A percentile compares a stretch with the other conserved stretches of the same genome.
Evolutionary conservation across 208 protist species (phyloP).

Genomic region (Angomonas ambiguus): DNA sequence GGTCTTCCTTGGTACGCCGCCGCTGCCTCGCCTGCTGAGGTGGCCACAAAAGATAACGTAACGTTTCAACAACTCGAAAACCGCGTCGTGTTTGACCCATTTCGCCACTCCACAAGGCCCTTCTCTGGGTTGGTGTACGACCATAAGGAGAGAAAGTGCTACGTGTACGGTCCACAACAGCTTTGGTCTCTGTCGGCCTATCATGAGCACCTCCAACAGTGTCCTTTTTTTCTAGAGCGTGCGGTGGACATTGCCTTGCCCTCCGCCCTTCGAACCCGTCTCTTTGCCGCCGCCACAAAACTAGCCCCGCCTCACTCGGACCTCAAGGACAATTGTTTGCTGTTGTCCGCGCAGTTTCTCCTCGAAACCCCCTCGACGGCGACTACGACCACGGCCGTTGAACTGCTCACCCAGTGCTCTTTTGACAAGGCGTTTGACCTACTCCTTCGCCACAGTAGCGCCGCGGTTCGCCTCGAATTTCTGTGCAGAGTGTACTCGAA

Average conservation of each 20-base stretch:
- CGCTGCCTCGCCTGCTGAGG: slow-evolving; percentile 7
- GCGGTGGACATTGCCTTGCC: slow-evolving; percentile 27
- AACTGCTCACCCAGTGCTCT: slow-evolving; percentile 55
- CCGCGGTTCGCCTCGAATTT: neutral
- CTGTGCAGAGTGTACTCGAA: neutral
- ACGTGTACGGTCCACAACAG: slow-evolving; percentile 41
- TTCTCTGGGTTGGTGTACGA: slow-evolving; percentile 47
- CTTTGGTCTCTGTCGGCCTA: slow-evolving; percentile 63
- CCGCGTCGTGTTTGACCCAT: slow-evolving; percentile 68
- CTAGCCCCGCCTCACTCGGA: slow-evolving; percentile 16
- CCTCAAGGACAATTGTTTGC: slow-evolving; percentile 23
- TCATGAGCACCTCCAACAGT: slow-evolving; percentile 66
- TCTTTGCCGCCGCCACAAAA: slow-evolving; percentile 56
- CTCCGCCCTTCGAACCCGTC: slow-evolving; percentile 32
- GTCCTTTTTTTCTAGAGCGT: slow-evolving; percentile 67
- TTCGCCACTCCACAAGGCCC: slow-evolving; percentile 28
- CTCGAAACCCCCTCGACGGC: neutral
- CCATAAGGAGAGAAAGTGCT: slow-evolving; percentile 33
- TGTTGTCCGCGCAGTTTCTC: neutral
- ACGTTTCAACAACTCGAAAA: slow-evolving; percentile 60
- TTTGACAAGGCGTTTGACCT: slow-evolving; percentile 50
- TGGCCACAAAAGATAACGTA: neutral
- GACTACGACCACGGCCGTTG: slow-evolving; percentile 25
- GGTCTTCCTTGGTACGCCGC: slow-evolving; percentile 58
- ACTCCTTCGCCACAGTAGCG: slow-evolving; percentile 16